Evolutionary conservation across 1,139 yeast genomes (phyloP), one percentile per base, ranked within the genome.

Genomic region (Pichia sp.): DNA sequence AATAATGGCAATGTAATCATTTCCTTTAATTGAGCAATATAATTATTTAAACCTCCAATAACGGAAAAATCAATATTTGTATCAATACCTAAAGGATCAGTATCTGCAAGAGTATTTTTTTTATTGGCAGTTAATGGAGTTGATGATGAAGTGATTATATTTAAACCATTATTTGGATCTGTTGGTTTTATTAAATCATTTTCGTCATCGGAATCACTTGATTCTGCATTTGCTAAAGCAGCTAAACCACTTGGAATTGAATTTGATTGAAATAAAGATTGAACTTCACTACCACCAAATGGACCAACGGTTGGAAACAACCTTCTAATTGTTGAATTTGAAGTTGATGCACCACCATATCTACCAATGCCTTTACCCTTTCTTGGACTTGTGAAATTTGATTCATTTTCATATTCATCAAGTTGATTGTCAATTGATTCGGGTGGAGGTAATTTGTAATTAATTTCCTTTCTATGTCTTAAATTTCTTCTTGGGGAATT

Each of bases 241-340:
- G 68, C 59, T 53, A 79, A 78, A 1, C 84, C 82, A 33, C 79
- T 74, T 11, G 84, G 83, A 2, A 81, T 73, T 14, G 55, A 55
- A 42, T 64, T 61, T 60, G 83, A 81, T 50, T 79, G 79, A 66
- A 87, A 85, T 42, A 87, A 73, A 0, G 95, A 83, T 3, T 83
- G 75, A 1, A 85, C 88, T 64, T 89, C 96, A 58, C 90, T 84
- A 33, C 98, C 98, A 30, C 96, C 96, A 73, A 93, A 93, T 2
- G 98, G 96, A 0, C 98, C 96, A n/a, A 90, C 88, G 0, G 96
- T 89, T n/a, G 96, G 96, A 62, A 85, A 88, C 46, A 89, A 70
- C 44, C 93, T 76, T 62, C 87, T 77, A 48, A 86, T 67, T 25
- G 51, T 46, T 19, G 53, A 46, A 29, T 28, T 49, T 30, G 44